Percentiles rank a stretch among this genome's conserved stretches.
Conservation (phyloP, 306 rosid species). For the Gastrolobium bilobum region DNA sequence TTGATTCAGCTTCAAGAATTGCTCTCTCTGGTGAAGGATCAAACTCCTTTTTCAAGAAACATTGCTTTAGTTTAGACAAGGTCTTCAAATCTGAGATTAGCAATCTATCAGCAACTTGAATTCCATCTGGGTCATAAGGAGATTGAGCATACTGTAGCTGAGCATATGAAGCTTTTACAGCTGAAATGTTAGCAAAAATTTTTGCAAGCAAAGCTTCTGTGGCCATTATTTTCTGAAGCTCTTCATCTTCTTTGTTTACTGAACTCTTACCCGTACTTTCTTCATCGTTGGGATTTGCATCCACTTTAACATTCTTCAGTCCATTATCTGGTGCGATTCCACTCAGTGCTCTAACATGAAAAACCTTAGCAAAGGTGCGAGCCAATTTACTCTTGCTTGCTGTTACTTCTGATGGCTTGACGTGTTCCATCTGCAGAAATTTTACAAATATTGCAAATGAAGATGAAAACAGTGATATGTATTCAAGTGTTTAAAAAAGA, state of each 20-base stretch:
- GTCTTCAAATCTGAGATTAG: slow-evolving; percentile 69
- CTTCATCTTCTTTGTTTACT: slow-evolving; percentile 55
- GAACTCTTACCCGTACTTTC: slow-evolving; percentile 44
- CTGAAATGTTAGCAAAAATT: slow-evolving; percentile 77
- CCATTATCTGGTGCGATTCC: slow-evolving; percentile 71
- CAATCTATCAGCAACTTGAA: slow-evolving; percentile 72
- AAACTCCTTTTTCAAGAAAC: slow-evolving; percentile 70
- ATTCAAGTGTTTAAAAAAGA: slow-evolving; percentile 22
- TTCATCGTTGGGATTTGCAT: slow-evolving; percentile 48
- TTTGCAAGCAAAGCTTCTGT: slow-evolving; percentile 73
- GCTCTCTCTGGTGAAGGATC: slow-evolving; percentile 74
- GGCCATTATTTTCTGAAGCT: slow-evolving; percentile 62
- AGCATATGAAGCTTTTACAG: slow-evolving; percentile 83
- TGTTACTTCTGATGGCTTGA: slow-evolving; percentile 67
- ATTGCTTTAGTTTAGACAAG: slow-evolving; percentile 79
- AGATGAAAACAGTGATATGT: slow-evolving; percentile 19
- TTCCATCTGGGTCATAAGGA: slow-evolving; percentile 80
- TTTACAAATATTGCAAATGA: slow-evolving; percentile 34
- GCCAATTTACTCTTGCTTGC: slow-evolving; percentile 71
- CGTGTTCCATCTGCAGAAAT: slow-evolving; percentile 76
- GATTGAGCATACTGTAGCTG: slow-evolving; percentile 79
- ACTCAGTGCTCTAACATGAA: slow-evolving; percentile 58
- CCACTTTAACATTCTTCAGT: slow-evolving; percentile 56
- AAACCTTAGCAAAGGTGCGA: slow-evolving; percentile 79
- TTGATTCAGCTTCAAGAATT: slow-evolving; percentile 67